Base-by-base conservation (phyloP, 805 yeast species). In the Myxozyma monticola region DNA sequence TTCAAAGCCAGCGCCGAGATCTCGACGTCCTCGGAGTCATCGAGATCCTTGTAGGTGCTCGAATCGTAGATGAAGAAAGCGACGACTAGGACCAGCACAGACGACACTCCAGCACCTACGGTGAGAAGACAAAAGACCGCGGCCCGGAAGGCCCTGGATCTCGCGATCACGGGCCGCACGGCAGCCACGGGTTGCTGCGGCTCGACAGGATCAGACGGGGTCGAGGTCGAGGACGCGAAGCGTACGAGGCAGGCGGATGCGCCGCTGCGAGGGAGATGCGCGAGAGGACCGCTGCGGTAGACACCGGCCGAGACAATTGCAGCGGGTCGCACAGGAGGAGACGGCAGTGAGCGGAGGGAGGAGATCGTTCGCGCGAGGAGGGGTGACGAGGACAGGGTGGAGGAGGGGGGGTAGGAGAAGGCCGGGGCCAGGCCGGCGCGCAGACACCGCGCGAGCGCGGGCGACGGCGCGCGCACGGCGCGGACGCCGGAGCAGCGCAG, bases 31-130 rank as follows among this genome's bases (percentile, higher is more conserved):
- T 71, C 76, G 33, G 73, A 69, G 25, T 68, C 54, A 28, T 75
- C 72, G 21, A 68, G 47, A 45, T 62, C 50, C 33, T 55, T 48
- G 61, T 83, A 83, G n/a, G 88, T 83, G 12, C 84, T 79, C 22
- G 81, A 72, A 68, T 83, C 88, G 59, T 83, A 83, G 42, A 80
- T 60, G 66, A 83, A 81, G 67, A 83, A 79, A 0, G 73, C 77
- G 3, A 70, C 67, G 15, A 83, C 41, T 1, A 76, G 63, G 2
- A 69, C 54, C 4, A 69, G 65, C 25, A 78, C 57, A 1, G 79
- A 68, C 0, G 76, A 68, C 17, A 76, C 71, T 8, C 78, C 66
- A 14, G 72, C 55, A 37, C 81, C 81, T n/a, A n/a, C n/a, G n/a
- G n/a, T n/a, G n/a, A n/a, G n/a, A n/a, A n/a, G n/a, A n/a, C n/a